phyloP scores from a whole-genome alignment of 129 eudicot species.

The Deinandra increscens region DNA sequence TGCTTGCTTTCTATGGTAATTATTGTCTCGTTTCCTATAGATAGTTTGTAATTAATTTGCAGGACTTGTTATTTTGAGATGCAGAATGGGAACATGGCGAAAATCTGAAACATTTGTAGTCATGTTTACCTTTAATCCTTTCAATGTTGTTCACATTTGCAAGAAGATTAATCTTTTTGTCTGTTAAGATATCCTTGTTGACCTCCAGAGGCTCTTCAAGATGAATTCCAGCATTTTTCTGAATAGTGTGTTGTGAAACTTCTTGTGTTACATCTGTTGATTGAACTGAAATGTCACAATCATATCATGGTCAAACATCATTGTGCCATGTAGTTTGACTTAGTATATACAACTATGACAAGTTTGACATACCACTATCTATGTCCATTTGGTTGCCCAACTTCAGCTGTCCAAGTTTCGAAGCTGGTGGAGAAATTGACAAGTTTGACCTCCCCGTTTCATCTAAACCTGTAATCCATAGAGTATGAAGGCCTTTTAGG shows the following conservation, averaged over 20 bases:
- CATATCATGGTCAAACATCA: neutral
- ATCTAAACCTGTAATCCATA: constrained; percentile 16
- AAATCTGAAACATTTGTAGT: neutral
- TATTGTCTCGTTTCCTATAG: constrained; percentile 31
- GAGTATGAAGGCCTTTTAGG: constrained; percentile 6
- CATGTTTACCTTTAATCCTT: constrained; percentile 19
- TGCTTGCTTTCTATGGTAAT: constrained; percentile 36
- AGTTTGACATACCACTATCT: constrained; percentile 32
- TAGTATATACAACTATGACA: neutral
- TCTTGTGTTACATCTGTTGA: constrained; percentile 28
- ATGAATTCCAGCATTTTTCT: constrained; percentile 32
- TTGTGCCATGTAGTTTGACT: neutral
- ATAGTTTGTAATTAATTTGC: constrained; percentile 7
- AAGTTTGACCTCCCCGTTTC: constrained; percentile 31
- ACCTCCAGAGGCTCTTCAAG: constrained; percentile 35
- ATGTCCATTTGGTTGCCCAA: constrained; percentile 25
- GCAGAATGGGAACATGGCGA: neutral
- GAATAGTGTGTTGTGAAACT: constrained; percentile 27
- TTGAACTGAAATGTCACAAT: constrained; percentile 8
- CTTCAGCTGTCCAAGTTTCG: constrained; percentile 23
- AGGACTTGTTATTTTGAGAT: constrained; percentile 5
- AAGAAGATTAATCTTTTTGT: constrained; percentile 19
- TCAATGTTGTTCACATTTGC: constrained; percentile 25
- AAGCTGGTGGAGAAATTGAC: constrained; percentile 26
- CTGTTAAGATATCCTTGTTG: constrained; percentile 29